Conservation (phyloP, 495 filamentous ascomycete species). For the Tuber magnatum region DNA sequence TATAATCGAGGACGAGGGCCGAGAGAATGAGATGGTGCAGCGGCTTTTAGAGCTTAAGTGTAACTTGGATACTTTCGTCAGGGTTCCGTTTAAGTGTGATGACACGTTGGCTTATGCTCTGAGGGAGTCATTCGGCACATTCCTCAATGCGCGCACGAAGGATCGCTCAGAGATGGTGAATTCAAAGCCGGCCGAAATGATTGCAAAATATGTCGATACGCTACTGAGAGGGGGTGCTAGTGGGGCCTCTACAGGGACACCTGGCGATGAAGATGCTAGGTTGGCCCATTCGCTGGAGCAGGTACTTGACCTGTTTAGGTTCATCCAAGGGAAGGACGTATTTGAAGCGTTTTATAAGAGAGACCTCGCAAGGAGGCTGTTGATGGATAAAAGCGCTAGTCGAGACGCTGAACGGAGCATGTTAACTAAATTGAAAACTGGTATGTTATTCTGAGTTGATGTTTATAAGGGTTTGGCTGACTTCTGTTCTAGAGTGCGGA, state of each 20-base stretch:
- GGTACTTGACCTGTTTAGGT: constrained; percentile 87
- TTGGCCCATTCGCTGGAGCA: constrained; percentile 83
- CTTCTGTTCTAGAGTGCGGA: constrained; percentile 62
- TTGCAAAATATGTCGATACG: constrained; percentile 91
- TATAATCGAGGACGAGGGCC: constrained; percentile 72
- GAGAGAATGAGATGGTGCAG: constrained; percentile 78
- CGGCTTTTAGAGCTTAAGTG: constrained; percentile 75
- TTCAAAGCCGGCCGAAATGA: constrained; percentile 94
- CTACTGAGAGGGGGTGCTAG: constrained; percentile 81
- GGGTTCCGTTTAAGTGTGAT: constrained; percentile 64
- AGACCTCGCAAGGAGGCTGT: constrained; percentile 76
- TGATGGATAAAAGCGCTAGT: constrained; percentile 86
- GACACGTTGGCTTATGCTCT: constrained; percentile 66
- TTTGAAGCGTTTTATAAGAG: constrained; percentile 99
- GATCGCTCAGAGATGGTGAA: constrained; percentile 69
- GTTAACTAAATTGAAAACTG: constrained; percentile 77
- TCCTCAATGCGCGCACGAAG: constrained; percentile 78
- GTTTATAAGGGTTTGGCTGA: constrained; percentile 5
- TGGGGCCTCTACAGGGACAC: constrained; percentile 46
- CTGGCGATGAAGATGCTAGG: constrained; percentile 79
- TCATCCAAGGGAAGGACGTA: constrained; percentile 93
- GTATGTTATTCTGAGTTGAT: constrained; percentile 41
- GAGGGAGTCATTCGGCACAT: constrained; percentile 73
- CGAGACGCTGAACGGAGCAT: constrained; percentile 93
- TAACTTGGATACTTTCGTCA: constrained; percentile 65